phyloP scores from a whole-genome alignment of 306 rosid species.

The Quercus robur region DNA sequence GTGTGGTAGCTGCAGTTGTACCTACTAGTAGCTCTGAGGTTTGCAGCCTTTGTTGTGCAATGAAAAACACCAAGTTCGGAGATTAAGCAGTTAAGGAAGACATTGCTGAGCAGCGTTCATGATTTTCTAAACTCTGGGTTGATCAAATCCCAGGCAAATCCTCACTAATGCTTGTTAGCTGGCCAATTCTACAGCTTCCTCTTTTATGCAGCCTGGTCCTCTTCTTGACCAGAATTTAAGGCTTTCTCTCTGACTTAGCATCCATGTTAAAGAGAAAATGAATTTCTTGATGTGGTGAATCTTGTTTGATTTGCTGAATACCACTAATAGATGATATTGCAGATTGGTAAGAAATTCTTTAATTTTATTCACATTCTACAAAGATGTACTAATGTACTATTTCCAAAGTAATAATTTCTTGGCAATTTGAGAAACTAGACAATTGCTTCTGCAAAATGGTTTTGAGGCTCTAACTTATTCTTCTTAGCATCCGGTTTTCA shows the following conservation, averaged over 20 bases:
- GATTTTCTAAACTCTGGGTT: too few relatives aligned
- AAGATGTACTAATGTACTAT: conserved; percentile 3
- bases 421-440: background rate
- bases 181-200: too few relatives aligned
- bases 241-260: conserved; percentile 31
- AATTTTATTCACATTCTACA: conserved; percentile 33
- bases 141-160: too few relatives aligned
- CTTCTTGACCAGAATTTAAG: conserved; percentile 26
- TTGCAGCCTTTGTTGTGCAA: too few relatives aligned
- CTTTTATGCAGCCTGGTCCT: too few relatives aligned
- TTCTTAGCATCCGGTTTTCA: background rate
- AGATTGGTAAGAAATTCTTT: conserved; percentile 36
- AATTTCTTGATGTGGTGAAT: conserved; percentile 37
- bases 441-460: conserved; percentile 10
- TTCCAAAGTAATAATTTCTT: background rate
- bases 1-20: too few relatives aligned
- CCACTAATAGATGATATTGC: conserved; percentile 13
- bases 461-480: background rate
- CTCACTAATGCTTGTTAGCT: too few relatives aligned
- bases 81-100: too few relatives aligned
- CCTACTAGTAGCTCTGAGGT: too few relatives aligned
- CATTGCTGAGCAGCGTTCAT: too few relatives aligned
- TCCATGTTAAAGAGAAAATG: conserved; percentile 32
- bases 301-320: conserved; percentile 32
- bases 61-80: too few relatives aligned